Evolutionary conservation across 768 basidiomycete genomes (phyloP), one percentile per base, ranked within the genome.

Genomic region (Termitomyces sp.): DNA sequence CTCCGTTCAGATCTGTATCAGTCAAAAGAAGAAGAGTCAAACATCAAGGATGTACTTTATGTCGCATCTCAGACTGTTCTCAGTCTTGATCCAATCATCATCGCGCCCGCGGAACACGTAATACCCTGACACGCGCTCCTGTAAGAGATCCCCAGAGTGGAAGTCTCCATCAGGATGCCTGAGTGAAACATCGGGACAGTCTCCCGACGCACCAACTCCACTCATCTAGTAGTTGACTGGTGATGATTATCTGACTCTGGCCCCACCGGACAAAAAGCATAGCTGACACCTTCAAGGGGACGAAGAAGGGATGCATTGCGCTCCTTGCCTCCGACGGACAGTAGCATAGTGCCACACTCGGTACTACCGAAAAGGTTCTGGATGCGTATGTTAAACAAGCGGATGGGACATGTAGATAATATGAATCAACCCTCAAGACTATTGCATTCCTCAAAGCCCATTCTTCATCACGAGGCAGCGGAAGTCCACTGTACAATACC

Each of bases 11-110:
- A 50, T 38, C 32, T 42, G 32, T 34, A 62, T 66, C 63, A 66
- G 66, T 54, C 60, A 46, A 58, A 55, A 43, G 34, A 25, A 50
- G 37, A 31, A 59, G 43, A 5, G 34, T 12, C 20, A 40, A 57
- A 32, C 17, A 57, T 38, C 38, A 40, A 40, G 8, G 36, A 77
- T 78, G 37, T 73, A 82, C 81, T 84, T 86, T 54, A 91, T 91
- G 68, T 92, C 90, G 67, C 90, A 91, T 56, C 90, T 83, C 63
- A 91, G 75, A 68, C 89, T 86, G 69, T 84, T 89, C 69, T 89
- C 87, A 43, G 86, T 86, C 76, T 92, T 92, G 71, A 92, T 92
- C 91, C 90, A 91, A 72, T 92, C 90, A 66, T 92, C 90, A 62
- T 90, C 84, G 46, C 91, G 83, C 31, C 90, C 91, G 42, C 86